Evolutionary conservation across 1,284 basidiomycete species (phyloP).

Genomic region (Entoloma clypeatum): DNA sequence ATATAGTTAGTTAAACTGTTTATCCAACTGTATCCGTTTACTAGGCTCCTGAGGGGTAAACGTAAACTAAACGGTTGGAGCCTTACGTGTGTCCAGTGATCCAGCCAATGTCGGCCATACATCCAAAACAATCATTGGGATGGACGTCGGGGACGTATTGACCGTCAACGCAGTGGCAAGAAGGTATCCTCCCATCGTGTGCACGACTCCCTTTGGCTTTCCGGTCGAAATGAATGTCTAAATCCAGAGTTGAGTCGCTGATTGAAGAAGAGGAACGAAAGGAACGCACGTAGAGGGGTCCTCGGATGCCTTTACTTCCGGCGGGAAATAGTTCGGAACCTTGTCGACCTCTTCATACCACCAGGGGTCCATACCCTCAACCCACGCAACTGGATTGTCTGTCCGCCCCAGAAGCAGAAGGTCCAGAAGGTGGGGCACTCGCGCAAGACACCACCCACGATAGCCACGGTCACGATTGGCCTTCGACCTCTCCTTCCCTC

Average conservation of each 20-base stretch:
- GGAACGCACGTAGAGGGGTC: constrained; percentile 87
- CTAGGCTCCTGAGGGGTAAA: too few species aligned
- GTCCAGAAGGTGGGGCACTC: constrained; percentile 84
- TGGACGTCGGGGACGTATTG: constrained; percentile 94
- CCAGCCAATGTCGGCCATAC: constrained; percentile 99
- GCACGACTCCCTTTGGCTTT: constrained; percentile 96
- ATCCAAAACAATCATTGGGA: constrained; percentile 87
- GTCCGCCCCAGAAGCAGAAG: constrained; percentile 90
- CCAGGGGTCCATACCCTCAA: constrained; percentile 88
- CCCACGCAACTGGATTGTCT: constrained; percentile 81
- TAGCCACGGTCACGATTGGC: constrained; percentile 92
- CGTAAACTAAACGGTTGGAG: constrained; percentile 5
- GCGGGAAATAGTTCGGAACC: constrained; percentile 88
- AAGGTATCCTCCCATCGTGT: constrained; percentile 92
- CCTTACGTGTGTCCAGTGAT: constrained; percentile 93
- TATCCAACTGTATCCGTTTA: too few species aligned
- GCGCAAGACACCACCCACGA: constrained; percentile 91
- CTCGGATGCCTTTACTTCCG: constrained; percentile 84
- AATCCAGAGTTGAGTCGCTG: constrained; percentile 8
- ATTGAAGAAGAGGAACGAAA: constrained; percentile 3
- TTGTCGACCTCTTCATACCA: constrained; percentile 90
- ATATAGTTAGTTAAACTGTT: too few species aligned
- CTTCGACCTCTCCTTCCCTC: constrained; percentile 95
- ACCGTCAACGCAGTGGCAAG: constrained; percentile 86
- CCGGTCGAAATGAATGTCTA: constrained; percentile 94